Evolutionary conservation across 1,284 basidiomycete genomes (phyloP).

Genomic region (Trichosporon sp.): DNA sequence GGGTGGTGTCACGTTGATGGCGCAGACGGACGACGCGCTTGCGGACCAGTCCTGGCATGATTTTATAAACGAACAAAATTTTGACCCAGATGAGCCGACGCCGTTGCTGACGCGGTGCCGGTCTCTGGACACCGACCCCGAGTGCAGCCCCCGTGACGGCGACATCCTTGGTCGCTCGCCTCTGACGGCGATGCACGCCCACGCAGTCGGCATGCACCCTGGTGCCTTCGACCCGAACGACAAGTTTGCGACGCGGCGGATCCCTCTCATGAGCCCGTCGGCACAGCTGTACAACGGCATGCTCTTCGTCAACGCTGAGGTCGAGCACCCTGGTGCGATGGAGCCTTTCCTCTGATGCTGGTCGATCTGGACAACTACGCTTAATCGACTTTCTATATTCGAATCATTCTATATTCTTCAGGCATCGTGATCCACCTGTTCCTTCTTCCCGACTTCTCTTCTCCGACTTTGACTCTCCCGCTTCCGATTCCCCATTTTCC

Average conservation of each 20-base stretch:
- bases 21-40: conserved; percentile 31
- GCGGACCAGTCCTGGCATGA: conserved; percentile 37
- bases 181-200: conserved; percentile 27
- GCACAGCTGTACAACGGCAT: conserved; percentile 35
- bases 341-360: conserved; percentile 23
- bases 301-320: conserved; percentile 31
- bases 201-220: conserved; percentile 19
- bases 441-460: not conserved
- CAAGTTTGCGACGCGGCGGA: conserved; percentile 29
- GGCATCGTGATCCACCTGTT: not conserved
- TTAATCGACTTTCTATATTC: not conserved
- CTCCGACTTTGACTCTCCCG: not conserved
- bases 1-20: not conserved
- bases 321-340: conserved; percentile 17
- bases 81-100: conserved; percentile 35
- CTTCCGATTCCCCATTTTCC: not conserved
- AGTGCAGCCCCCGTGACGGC: conserved; percentile 32
- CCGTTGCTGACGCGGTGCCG: conserved; percentile 33
- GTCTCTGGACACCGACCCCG: conserved; percentile 34
- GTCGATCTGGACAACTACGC: not conserved
- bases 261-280: conserved; percentile 31
- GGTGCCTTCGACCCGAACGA: conserved; percentile 20
- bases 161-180: conserved; percentile 31
- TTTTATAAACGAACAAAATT: conserved; percentile 36
- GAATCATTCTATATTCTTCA: not conserved